Conservation (phyloP, 2,329 filamentous ascomycete species). For the Incumbomyces lentus region DNA sequence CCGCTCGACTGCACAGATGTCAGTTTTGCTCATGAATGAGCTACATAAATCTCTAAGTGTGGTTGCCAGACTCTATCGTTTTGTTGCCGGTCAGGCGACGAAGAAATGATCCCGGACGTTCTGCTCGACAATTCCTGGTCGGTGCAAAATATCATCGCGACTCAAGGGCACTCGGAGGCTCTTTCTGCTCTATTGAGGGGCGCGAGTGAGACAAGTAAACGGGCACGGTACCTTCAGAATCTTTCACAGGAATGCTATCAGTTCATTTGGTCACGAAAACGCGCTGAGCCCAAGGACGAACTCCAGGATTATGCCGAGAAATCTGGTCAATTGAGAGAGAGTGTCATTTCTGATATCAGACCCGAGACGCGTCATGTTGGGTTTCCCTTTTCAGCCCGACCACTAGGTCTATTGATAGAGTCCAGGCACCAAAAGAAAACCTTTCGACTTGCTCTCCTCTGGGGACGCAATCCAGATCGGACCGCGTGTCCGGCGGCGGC, state of each 20-base stretch:
- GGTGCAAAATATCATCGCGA: neutral
- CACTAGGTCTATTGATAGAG: neutral
- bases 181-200: neutral
- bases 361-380: neutral
- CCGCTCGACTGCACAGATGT: too few species aligned
- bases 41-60: too few species aligned
- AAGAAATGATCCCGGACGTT: neutral
- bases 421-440: conserved; percentile 1
- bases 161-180: neutral
- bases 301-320: conserved; percentile 1
- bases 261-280: neutral
- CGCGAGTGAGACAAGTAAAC: neutral
- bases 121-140: conserved; percentile 6
- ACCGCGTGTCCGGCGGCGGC: neutral
- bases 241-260: neutral
- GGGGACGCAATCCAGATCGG: too few species aligned
- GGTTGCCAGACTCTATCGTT: too few species aligned
- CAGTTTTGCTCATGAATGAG: too few species aligned
- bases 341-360: neutral
- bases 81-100: too few species aligned
- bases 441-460: neutral
- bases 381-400: neutral
- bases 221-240: neutral
- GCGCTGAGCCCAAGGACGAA: conserved; percentile 2
- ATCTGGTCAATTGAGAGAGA: conserved; percentile 4